Evolutionary conservation across 2,329 filamentous ascomycete genomes (phyloP).

Genomic region (Microcyclosporella mali): DNA sequence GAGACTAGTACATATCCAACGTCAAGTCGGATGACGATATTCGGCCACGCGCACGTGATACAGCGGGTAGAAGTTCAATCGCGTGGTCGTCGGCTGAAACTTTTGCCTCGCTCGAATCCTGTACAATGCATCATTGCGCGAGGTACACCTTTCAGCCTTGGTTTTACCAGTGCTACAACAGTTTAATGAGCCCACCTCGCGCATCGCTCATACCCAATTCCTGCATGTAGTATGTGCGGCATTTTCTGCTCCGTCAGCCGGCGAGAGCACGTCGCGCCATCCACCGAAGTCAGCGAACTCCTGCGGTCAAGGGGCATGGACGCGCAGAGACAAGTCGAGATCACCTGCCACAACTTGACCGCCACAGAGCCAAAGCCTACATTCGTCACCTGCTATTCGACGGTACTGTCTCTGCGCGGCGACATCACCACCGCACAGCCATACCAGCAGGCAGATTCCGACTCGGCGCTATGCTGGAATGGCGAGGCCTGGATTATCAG

Average conservation of each 20-base stretch:
- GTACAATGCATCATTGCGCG: too few species aligned
- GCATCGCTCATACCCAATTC: too few species aligned
- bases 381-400: conserved; percentile 63
- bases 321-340: conserved; percentile 12
- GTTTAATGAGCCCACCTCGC: too few species aligned
- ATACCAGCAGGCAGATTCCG: conserved; percentile 50
- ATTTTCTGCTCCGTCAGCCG: conserved; percentile 31
- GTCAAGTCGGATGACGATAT: too few species aligned
- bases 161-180: too few species aligned
- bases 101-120: too few species aligned
- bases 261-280: conserved; percentile 17
- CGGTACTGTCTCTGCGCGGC: conserved; percentile 85
- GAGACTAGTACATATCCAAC: too few species aligned
- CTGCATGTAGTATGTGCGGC: conserved; percentile 32
- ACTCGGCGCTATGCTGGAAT: conserved; percentile 86
- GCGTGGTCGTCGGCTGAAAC: too few species aligned
- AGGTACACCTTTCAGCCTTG: too few species aligned
- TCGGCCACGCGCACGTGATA: too few species aligned
- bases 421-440: conserved; percentile 67
- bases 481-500: conserved; percentile 84
- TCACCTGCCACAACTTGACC: conserved; percentile 7
- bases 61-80: too few species aligned
- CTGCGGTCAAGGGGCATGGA: conserved; percentile 30
- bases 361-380: conserved; percentile 1
- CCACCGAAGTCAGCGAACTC: conserved; percentile 15